Evolutionary conservation across 768 basidiomycete species (phyloP).

Genomic region (Flagelloscypha sp.): DNA sequence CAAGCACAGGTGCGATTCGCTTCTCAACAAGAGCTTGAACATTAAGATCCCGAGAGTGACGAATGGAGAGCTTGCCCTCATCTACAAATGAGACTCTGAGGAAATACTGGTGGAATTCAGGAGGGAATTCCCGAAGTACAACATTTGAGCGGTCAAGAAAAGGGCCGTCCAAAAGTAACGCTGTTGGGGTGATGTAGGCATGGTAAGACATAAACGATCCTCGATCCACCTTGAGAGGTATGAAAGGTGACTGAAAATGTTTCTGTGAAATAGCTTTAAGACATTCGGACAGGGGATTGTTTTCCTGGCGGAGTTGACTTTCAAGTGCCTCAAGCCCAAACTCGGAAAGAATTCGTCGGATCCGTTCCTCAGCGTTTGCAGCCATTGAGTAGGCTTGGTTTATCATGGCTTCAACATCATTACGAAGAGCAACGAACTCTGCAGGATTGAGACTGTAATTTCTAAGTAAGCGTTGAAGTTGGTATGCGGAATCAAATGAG

Average conservation of each 20-base stretch:
- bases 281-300: too few relatives aligned
- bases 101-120: constrained; percentile 42
- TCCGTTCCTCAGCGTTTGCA: constrained; percentile 26
- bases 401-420: too few relatives aligned
- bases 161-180: constrained; percentile 44
- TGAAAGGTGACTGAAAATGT: constrained; percentile 16
- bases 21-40: constrained; percentile 38
- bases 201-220: constrained; percentile 38
- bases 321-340: constrained; percentile 21
- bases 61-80: constrained; percentile 44
- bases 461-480: too few relatives aligned
- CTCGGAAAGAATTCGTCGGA: constrained; percentile 34
- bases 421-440: too few relatives aligned
- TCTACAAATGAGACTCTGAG: constrained; percentile 57
- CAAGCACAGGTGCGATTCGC: constrained; percentile 40
- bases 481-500: too few relatives aligned
- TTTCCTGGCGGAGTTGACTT: constrained; percentile 22
- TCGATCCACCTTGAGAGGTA: constrained; percentile 18
- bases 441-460: too few relatives aligned
- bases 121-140: constrained; percentile 44
- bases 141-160: constrained; percentile 54
- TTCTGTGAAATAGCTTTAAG: too few relatives aligned
- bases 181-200: constrained; percentile 47
- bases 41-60: constrained; percentile 50
- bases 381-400: too few relatives aligned